Evolutionary conservation across 2,329 filamentous ascomycete species (phyloP).

Genomic region (Aquanectria penicillioides): DNA sequence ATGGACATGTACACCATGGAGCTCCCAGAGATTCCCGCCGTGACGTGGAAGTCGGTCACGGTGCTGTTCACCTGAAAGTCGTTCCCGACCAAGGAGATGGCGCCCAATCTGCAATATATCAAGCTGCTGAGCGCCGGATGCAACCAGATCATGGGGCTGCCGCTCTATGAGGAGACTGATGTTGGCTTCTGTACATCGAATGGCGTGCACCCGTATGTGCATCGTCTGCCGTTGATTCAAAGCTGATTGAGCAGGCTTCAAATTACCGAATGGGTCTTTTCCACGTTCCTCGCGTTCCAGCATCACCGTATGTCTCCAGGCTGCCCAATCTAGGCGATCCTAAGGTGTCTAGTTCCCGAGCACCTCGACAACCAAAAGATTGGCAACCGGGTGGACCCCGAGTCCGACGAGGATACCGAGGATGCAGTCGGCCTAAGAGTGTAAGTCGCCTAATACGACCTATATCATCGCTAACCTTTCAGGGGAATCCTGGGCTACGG

Average conservation of each 20-base stretch:
- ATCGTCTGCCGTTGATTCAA: not conserved
- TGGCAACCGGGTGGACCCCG: constrained; percentile 21
- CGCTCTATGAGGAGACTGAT: constrained; percentile 10
- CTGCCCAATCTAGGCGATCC: not conserved
- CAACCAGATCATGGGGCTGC: not conserved
- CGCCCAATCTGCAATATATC: not conserved
- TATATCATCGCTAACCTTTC: not conserved
- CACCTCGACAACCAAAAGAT: constrained; percentile 25
- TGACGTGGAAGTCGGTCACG: not conserved
- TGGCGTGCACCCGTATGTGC: not conserved
- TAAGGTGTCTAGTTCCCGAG: constrained; percentile 12
- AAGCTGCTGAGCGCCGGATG: not conserved
- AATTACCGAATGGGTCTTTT: constrained; percentile 17
- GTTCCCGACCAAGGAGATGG: not conserved
- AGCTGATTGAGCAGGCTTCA: not conserved
- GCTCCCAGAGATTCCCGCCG: not conserved
- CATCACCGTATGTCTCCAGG: not conserved
- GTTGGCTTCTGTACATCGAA: constrained; percentile 18
- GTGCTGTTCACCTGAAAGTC: constrained; percentile 1
- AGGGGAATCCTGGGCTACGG: constrained; percentile 56
- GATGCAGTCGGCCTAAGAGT: constrained; percentile 27
- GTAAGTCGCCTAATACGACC: not conserved
- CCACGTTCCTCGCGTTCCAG: not conserved
- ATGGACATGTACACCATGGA: not conserved
- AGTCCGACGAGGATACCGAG: constrained; percentile 24